Percentiles rank a stretch among this genome's conserved stretches.
Evolutionary conservation across 768 basidiomycete genomes (phyloP).

Genomic region (Amanita phalloides): DNA sequence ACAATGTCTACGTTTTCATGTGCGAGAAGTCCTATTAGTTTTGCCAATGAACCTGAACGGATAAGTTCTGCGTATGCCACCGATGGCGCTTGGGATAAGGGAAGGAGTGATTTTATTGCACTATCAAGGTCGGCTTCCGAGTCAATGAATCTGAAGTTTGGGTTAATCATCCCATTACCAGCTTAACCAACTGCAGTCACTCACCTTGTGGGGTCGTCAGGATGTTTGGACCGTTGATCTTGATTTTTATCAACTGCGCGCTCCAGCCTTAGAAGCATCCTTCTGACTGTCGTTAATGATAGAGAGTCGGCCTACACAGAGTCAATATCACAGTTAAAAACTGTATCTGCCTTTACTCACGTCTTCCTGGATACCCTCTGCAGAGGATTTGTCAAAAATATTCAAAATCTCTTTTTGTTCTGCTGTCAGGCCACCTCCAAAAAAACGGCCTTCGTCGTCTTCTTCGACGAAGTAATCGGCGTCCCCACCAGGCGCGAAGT

Average conservation of each 20-base stretch:
- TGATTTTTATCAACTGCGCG: constrained; percentile 90
- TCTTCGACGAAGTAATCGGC: constrained; percentile 88
- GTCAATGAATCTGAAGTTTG: constrained; percentile 83
- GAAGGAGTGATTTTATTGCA: constrained; percentile 79
- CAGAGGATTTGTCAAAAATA: constrained; percentile 76
- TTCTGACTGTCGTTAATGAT: constrained; percentile 59
- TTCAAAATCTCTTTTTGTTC: constrained; percentile 94
- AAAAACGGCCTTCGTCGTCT: constrained; percentile 88
- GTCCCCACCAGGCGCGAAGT: constrained; percentile 79
- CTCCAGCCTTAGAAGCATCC: constrained; percentile 73
- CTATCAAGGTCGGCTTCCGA: constrained; percentile 93
- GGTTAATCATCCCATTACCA: not conserved
- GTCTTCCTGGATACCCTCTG: constrained; percentile 53
- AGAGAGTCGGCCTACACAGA: constrained; percentile 48
- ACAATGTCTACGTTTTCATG: constrained; percentile 97
- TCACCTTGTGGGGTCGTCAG: constrained; percentile 85
- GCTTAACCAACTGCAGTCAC: constrained; percentile 2
- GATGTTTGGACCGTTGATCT: constrained; percentile 92
- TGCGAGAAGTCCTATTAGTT: constrained; percentile 76
- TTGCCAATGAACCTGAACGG: constrained; percentile 54
- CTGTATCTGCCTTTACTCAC: constrained; percentile 30
- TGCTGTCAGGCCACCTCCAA: constrained; percentile 83
- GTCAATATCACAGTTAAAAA: constrained; percentile 11
- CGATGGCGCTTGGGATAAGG: constrained; percentile 75
- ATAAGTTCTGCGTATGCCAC: constrained; percentile 88